Evolutionary conservation across 2,329 filamentous ascomycete genomes (phyloP).

Genomic region (Fusarium sp.): DNA sequence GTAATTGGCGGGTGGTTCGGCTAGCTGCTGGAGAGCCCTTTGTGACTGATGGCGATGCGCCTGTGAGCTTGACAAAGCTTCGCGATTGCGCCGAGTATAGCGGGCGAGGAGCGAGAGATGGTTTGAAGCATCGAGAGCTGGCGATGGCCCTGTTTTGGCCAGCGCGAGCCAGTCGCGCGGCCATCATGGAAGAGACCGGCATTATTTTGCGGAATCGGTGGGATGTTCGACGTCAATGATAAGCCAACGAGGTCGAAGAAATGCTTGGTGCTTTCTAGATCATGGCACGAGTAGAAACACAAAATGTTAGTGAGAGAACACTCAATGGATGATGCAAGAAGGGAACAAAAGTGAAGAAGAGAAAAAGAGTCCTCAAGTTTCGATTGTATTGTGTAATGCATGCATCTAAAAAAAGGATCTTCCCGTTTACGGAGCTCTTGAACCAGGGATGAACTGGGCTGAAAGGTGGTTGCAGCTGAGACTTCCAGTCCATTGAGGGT

Average conservation of each 20-base stretch:
- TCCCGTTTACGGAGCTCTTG: conserved; percentile 32
- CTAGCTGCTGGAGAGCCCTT: conserved; percentile 15
- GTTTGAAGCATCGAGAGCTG: conserved; percentile 27
- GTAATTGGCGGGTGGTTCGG: conserved; percentile 23
- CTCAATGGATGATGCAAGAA: conserved; percentile 18
- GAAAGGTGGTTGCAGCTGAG: conserved; percentile 4
- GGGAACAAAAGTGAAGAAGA: conserved; percentile 2
- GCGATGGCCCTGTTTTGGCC: conserved; percentile 23
- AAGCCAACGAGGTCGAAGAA: background rate
- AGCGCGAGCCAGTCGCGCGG: conserved; percentile 41
- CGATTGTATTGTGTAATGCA: conserved; percentile 30
- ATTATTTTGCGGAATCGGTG: conserved; percentile 23
- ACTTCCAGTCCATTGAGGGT: background rate
- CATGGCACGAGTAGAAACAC: conserved; percentile 23
- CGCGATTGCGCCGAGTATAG: conserved; percentile 25
- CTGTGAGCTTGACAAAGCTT: conserved; percentile 40
- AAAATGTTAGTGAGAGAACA: conserved; percentile 1
- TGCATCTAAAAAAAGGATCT: conserved; percentile 16
- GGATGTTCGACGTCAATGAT: conserved; percentile 8
- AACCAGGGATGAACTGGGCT: conserved; percentile 14
- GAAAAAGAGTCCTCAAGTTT: background rate
- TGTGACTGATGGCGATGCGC: conserved; percentile 25
- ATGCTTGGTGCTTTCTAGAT: conserved; percentile 8
- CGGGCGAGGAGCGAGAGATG: conserved; percentile 27
- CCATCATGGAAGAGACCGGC: conserved; percentile 40